These are phyloP conservation scores for Vitis amurensis DNA, from an alignment of 164 flowering plant genomes.

Conservation along the genomic window DNA sequence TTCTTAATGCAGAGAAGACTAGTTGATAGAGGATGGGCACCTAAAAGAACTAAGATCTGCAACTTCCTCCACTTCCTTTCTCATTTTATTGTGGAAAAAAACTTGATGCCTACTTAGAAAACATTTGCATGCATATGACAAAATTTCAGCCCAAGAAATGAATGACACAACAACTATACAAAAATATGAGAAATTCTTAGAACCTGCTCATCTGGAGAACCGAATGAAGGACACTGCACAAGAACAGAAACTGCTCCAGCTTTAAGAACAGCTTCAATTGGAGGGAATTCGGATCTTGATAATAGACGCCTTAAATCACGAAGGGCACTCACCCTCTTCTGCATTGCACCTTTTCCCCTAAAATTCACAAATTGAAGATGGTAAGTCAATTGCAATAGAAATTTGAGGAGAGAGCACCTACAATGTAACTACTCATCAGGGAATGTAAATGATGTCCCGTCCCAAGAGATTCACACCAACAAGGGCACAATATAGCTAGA, in stretches of 20 bases:
- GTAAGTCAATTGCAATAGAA: too few relatives aligned
- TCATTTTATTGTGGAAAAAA: neutral
- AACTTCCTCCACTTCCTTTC: neutral
- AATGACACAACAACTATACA: too few relatives aligned
- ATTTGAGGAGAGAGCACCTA: too few relatives aligned
- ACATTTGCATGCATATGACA: neutral
- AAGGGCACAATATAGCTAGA: too few relatives aligned
- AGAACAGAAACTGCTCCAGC: conserved; percentile 81
- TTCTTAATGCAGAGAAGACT: too few relatives aligned
- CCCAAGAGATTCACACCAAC: too few relatives aligned
- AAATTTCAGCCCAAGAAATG: neutral
- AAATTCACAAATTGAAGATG: conserved; percentile 2
- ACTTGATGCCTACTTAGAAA: neutral
- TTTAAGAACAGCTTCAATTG: conserved; percentile 73
- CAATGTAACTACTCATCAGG: too few relatives aligned
- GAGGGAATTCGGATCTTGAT: conserved; percentile 85
- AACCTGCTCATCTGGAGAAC: conserved; percentile 99
- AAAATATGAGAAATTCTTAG: neutral
- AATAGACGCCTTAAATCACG: conserved; percentile 78
- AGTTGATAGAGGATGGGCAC: too few relatives aligned
- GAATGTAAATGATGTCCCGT: too few relatives aligned
- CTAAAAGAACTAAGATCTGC: neutral
- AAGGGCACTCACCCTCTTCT: conserved; percentile 67
- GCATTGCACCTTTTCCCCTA: conserved; percentile 87
- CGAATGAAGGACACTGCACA: conserved; percentile 92